phyloP scores from a whole-genome alignment of 345 rosid genomes.

The Ricinus communis region DNA sequence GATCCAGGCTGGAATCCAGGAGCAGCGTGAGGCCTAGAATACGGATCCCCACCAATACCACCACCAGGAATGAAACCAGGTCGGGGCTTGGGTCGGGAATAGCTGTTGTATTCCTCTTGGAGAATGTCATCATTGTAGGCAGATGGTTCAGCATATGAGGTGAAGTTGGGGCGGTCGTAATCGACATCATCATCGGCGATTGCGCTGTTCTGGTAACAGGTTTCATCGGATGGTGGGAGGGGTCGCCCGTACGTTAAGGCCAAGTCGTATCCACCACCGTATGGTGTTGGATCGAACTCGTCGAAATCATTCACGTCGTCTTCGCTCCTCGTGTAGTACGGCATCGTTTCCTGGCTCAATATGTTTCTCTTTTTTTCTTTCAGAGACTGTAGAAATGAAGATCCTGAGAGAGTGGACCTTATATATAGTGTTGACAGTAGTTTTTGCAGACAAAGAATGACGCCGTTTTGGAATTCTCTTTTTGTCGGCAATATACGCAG shows the following conservation, averaged over 20 bases:
- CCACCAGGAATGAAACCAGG: slow-evolving; percentile 46
- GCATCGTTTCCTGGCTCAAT: slow-evolving; percentile 47
- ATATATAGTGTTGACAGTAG: background rate
- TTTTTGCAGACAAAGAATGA: background rate
- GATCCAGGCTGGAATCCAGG: slow-evolving; percentile 12
- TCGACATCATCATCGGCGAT: slow-evolving; percentile 47
- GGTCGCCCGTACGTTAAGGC: slow-evolving; percentile 75
- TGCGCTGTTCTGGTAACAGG: slow-evolving; percentile 55
- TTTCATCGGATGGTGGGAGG: slow-evolving; percentile 60
- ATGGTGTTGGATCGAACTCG: slow-evolving; percentile 88
- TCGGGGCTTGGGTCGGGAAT: slow-evolving; percentile 72
- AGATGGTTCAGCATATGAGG: slow-evolving; percentile 59
- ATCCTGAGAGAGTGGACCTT: background rate
- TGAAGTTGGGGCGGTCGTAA: slow-evolving; percentile 66
- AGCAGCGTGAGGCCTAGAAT: slow-evolving; percentile 20
- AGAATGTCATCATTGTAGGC: slow-evolving; percentile 72
- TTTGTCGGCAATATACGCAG: too few species aligned
- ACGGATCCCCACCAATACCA: slow-evolving; percentile 21
- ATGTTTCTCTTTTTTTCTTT: background rate
- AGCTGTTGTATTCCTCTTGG: slow-evolving; percentile 76
- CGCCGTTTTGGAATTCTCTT: background rate
- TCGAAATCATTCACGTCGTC: slow-evolving; percentile 69
- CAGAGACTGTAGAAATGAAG: background rate
- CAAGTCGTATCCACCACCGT: slow-evolving; percentile 87
- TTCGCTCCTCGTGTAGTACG: slow-evolving; percentile 59